Base-by-base conservation (phyloP, 805 yeast species). In the Metschnikowia arizonensis region DNA sequence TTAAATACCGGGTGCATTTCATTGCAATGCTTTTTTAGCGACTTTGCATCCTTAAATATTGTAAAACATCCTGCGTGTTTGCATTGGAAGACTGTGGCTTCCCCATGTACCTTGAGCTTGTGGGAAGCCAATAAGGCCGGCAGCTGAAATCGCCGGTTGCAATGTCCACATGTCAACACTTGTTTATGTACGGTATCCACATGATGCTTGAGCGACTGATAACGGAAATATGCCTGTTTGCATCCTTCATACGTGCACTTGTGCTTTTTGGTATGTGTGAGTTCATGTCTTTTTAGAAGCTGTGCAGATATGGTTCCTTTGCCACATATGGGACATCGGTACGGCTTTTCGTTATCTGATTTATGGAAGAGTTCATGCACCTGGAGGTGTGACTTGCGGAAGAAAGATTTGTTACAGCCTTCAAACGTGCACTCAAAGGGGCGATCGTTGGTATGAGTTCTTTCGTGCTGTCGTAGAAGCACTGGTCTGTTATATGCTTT, bases 401-500 rank as follows among this genome's bases (percentile, higher is more conserved):
- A 69, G 58, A 88, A 93, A 0, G 83, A 62, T 49, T 78, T 78
- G 1, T 65, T 70, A 63, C 99, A 93, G 3, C 63, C 68, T 2
- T 64, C 60, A 12, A 68, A 69, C 5, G 69, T 65, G 62, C 97
- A 86, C 30, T 62, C 63, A 58, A 77, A 89, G 0, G 96, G 96
- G 48, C 95, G 74, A 51, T 85, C 91, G 50, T 80, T 78, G 4
- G 88, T 79, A 62, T 89, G 97, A 1, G 89, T 73, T 53, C 89
- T 73, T 61, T 74, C 66, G 63, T 89, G 99, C 56, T 88, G 96
- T 29, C 83, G 86, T 41, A 93, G 68, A 9, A 88, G 70, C 1
- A 95, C 82, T 0, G 97, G 97, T 40, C 91, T 73, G 5, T 85
- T 69, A 57, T 88, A 91, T 1, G 85, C 76, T 61, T 88, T 91